phyloP scores from a whole-genome alignment of 495 filamentous ascomycete species.

The Neurospora hispaniola region DNA sequence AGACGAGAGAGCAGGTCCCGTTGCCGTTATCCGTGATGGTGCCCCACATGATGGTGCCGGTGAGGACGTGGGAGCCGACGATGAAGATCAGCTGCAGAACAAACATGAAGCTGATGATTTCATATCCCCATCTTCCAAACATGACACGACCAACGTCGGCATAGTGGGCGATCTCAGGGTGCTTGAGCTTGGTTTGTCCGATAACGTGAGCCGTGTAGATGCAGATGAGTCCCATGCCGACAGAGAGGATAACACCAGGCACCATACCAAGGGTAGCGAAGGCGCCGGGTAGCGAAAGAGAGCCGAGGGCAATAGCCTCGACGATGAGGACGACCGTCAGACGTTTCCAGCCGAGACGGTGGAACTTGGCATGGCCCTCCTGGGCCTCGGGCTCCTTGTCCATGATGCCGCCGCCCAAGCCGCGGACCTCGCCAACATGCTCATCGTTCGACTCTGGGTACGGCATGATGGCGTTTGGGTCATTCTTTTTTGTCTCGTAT shows the following conservation, averaged over 20 bases:
- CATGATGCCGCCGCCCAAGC: conserved; percentile 2
- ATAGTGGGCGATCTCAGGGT: conserved; percentile 63
- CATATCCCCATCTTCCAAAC: conserved; percentile 51
- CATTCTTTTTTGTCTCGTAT: background rate
- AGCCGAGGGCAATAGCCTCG: conserved; percentile 64
- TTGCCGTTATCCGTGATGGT: conserved; percentile 53
- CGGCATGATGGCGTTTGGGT: background rate
- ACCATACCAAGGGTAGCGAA: conserved; percentile 56
- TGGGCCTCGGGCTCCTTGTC: conserved; percentile 27
- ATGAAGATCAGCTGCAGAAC: conserved; percentile 63
- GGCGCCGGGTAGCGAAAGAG: conserved; percentile 52
- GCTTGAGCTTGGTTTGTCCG: conserved; percentile 63
- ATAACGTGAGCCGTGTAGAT: conserved; percentile 72
- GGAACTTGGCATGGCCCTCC: conserved; percentile 31
- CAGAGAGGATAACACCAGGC: conserved; percentile 43
- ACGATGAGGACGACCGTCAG: conserved; percentile 54
- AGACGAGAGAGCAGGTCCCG: conserved; percentile 57
- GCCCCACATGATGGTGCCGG: conserved; percentile 62
- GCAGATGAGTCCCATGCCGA: conserved; percentile 52
- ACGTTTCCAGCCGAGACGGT: conserved; percentile 39
- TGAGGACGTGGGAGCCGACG: conserved; percentile 65
- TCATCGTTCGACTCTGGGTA: background rate
- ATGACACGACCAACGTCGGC: conserved; percentile 61
- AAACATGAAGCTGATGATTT: conserved; percentile 52
- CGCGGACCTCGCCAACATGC: background rate